phyloP scores from a whole-genome alignment of 805 yeast species.

The Pachysolen tannophilus region DNA sequence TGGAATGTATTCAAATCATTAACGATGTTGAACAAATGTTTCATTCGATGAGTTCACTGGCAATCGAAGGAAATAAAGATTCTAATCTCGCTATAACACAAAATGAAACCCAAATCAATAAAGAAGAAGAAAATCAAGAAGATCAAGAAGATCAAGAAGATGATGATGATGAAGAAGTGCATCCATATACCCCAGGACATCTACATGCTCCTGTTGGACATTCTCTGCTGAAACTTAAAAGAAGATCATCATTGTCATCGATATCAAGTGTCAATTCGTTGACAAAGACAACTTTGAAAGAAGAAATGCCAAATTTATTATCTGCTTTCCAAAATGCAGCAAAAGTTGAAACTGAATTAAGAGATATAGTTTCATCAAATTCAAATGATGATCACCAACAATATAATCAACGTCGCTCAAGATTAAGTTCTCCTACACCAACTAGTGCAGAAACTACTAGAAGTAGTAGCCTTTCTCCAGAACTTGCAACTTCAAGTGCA shows the following conservation, averaged over 20 bases:
- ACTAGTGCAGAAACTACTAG: neutral
- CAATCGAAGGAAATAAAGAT: conserved; percentile 26
- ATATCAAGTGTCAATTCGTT: conserved; percentile 26
- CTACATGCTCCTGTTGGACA: neutral
- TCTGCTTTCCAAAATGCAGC: conserved; percentile 60
- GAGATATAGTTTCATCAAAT: conserved; percentile 5
- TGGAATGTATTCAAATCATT: conserved; percentile 61
- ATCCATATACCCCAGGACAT: neutral
- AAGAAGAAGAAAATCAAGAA: neutral
- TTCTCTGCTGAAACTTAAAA: conserved; percentile 3
- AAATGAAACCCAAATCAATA: neutral
- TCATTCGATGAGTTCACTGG: too few species aligned
- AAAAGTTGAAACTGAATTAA: conserved; percentile 45
- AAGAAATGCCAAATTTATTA: conserved; percentile 59
- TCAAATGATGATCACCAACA: neutral
- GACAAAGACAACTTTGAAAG: conserved; percentile 47
- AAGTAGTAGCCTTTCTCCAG: neutral
- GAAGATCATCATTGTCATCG: conserved; percentile 5
- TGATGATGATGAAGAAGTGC: conserved; percentile 3
- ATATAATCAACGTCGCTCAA: too few species aligned
- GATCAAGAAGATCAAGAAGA: neutral
- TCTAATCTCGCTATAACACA: too few species aligned
- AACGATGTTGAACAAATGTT: conserved; percentile 71
- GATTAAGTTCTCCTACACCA: neutral
- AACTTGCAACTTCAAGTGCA: neutral